A percentile compares a stretch with the other conserved stretches of the same genome.
phyloP scores from a whole-genome alignment of 768 basidiomycete genomes.

The Xerocomus potaroensis region DNA sequence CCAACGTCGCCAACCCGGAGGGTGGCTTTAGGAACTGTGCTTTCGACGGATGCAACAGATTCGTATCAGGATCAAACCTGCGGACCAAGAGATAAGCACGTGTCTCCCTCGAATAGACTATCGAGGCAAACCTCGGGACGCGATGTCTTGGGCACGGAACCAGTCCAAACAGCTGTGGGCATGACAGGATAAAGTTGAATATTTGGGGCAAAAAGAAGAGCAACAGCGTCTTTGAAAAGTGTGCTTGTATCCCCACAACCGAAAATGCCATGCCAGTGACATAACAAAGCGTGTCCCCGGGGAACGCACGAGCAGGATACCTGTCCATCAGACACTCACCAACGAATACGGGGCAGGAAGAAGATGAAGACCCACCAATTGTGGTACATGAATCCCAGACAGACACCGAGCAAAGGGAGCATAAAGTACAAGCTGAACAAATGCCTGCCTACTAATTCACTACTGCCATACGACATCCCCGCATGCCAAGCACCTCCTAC shows the following conservation, averaged over 20 bases:
- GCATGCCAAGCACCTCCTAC: constrained; percentile 79
- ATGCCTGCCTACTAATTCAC: constrained; percentile 86
- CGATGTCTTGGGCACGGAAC: constrained; percentile 94
- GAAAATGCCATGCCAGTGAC: constrained; percentile 98
- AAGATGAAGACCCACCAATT: constrained; percentile 68
- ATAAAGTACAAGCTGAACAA: constrained; percentile 97
- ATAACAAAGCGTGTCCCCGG: constrained; percentile 97
- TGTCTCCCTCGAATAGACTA: background rate
- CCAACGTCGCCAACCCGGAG: constrained; percentile 45
- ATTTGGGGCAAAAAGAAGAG: constrained; percentile 98
- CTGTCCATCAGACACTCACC: constrained; percentile 37
- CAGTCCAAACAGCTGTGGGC: constrained; percentile 91
- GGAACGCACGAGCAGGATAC: constrained; percentile 94
- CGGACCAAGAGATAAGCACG: background rate
- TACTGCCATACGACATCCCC: constrained; percentile 82
- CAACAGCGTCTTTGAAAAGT: constrained; percentile 94
- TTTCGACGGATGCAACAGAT: constrained; percentile 75
- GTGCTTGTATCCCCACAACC: constrained; percentile 94
- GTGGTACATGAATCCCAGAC: constrained; percentile 86
- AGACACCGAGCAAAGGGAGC: constrained; percentile 90
- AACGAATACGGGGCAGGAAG: background rate
- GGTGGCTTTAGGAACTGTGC: constrained; percentile 58
- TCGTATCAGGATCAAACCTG: constrained; percentile 73
- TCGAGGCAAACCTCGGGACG: constrained; percentile 67
- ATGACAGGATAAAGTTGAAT: constrained; percentile 94